These are phyloP conservation scores for Plectosphaerella cucumerina DNA, from an alignment of 2,329 filamentous ascomycete genomes.

Conservation along the genomic window DNA sequence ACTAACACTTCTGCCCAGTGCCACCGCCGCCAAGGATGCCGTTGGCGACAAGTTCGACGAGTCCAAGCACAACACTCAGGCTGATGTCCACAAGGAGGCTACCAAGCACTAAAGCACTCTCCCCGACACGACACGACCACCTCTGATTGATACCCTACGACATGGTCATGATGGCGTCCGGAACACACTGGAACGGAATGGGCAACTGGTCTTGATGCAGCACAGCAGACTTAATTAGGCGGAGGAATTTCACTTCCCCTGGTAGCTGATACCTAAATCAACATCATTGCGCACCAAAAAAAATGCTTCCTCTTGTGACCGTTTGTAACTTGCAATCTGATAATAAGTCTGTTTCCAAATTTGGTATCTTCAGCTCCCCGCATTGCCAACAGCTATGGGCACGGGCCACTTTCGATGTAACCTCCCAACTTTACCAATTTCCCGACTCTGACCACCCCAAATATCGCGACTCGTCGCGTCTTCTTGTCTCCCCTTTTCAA, in stretches of 20 bases:
- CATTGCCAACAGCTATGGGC: too few species aligned
- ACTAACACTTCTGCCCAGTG: constrained; percentile 28
- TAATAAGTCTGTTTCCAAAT: too few species aligned
- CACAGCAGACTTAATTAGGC: neutral
- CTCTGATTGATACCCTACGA: constrained; percentile 10
- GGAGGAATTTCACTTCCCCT: neutral
- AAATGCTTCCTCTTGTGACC: too few species aligned
- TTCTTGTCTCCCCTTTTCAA: too few species aligned
- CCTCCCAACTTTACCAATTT: too few species aligned
- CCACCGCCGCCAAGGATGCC: constrained; percentile 45
- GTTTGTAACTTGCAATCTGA: too few species aligned
- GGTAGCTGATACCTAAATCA: neutral
- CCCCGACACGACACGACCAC: constrained; percentile 1
- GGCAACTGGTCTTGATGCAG: neutral
- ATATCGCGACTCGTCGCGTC: too few species aligned
- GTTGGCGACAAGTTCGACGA: constrained; percentile 41
- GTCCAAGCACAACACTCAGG: constrained; percentile 34
- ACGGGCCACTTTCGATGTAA: too few species aligned
- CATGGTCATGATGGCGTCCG: constrained; percentile 5
- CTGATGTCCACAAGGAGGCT: constrained; percentile 34
- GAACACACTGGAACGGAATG: neutral
- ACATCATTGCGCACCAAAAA: neutral
- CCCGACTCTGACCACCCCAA: too few species aligned
- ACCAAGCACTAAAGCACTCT: constrained; percentile 13
- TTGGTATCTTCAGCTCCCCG: too few species aligned